Evolutionary conservation across 306 rosid genomes (phyloP).

Genomic region (Vicia villosa): DNA sequence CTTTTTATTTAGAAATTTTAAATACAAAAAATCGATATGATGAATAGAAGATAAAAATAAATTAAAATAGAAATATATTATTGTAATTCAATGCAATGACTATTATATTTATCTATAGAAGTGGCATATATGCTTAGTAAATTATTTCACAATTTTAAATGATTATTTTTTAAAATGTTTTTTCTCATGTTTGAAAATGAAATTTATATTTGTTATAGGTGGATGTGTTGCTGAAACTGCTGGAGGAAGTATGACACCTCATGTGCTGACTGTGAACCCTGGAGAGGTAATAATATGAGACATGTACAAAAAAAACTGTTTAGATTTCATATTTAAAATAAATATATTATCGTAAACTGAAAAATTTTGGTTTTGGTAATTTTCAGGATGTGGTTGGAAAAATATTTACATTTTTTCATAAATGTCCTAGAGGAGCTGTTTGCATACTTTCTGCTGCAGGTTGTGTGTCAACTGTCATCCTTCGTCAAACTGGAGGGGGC

Average conservation of each 20-base stretch:
- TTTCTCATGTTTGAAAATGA: slow-evolving; percentile 18
- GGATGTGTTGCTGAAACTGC: slow-evolving; percentile 48
- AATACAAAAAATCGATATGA: background rate
- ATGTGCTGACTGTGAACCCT: slow-evolving; percentile 35
- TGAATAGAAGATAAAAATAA: background rate
- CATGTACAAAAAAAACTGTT: background rate
- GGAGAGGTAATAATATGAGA: slow-evolving; percentile 55
- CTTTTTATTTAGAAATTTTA: background rate
- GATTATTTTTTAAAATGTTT: no score
- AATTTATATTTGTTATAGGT: slow-evolving; percentile 36
- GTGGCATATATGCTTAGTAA: background rate
- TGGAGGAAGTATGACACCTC: slow-evolving; percentile 53
- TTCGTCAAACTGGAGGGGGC: slow-evolving; percentile 34
- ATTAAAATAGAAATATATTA: background rate
- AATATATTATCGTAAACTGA: background rate
- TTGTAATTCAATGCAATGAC: background rate
- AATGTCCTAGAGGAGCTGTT: slow-evolving; percentile 28
- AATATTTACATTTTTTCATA: slow-evolving; percentile 26
- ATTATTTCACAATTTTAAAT: background rate
- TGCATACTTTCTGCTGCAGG: slow-evolving; percentile 63
- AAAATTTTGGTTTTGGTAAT: slow-evolving; percentile 15
- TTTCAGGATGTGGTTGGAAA: slow-evolving; percentile 49
- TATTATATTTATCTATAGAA: background rate
- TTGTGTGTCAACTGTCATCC: slow-evolving; percentile 34
- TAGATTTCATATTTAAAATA: background rate